Evolutionary conservation across 768 basidiomycete species (phyloP).

Genomic region (Lactarius indigo): DNA sequence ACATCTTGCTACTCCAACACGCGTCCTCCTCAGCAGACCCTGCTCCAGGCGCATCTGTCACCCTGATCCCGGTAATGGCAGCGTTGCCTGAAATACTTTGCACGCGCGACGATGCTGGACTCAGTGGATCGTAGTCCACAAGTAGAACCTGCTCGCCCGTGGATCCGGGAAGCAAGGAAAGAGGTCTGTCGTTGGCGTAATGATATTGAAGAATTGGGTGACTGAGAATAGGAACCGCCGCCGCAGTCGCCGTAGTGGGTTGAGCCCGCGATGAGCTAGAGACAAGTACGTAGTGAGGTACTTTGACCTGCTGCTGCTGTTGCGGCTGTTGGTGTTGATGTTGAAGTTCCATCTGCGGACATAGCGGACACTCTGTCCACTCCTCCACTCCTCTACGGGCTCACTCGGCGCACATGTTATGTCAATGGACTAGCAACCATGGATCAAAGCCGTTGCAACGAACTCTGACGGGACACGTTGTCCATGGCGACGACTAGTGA

Average conservation of each 20-base stretch:
- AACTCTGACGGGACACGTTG: not conserved
- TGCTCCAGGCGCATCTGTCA: conserved; percentile 72
- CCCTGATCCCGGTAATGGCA: conserved; percentile 54
- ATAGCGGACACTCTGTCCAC: not conserved
- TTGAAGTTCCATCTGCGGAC: conserved; percentile 9
- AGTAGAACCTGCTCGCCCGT: conserved; percentile 70
- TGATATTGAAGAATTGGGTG: conserved; percentile 80
- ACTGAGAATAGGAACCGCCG: conserved; percentile 40
- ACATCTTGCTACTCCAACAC: conserved; percentile 61
- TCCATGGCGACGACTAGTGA: not conserved
- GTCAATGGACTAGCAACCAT: not conserved
- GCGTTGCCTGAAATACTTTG: conserved; percentile 49
- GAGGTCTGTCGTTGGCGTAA: conserved; percentile 73
- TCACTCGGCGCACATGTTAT: not conserved
- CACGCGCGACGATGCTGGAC: conserved; percentile 40
- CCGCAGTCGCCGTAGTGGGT: conserved; percentile 36
- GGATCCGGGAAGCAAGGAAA: conserved; percentile 56
- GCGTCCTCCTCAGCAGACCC: conserved; percentile 45
- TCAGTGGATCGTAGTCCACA: conserved; percentile 58
- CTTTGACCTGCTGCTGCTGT: conserved; percentile 26
- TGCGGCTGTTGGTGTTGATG: not conserved
- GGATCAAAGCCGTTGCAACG: not conserved
- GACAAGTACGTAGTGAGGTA: conserved; percentile 68
- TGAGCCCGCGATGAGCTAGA: conserved; percentile 50
- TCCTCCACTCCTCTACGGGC: not conserved